Evolutionary conservation across 2,329 filamentous ascomycete species (phyloP).

Genomic region (Aureobasidium uvarum): DNA sequence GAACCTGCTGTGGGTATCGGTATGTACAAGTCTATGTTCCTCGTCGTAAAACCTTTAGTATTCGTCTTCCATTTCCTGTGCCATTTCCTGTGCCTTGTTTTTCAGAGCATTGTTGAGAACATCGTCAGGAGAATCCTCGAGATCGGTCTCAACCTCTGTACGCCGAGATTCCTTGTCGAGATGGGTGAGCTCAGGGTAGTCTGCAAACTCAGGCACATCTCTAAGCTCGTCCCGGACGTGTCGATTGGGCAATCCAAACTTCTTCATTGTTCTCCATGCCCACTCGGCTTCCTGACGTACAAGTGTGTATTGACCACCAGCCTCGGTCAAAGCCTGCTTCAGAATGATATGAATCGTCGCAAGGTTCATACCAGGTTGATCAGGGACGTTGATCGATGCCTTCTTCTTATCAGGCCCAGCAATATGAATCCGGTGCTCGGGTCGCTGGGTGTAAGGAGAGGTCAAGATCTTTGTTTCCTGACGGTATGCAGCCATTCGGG

Average conservation of each 20-base stretch:
- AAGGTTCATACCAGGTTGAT: conserved; percentile 1
- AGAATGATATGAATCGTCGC: conserved; percentile 20
- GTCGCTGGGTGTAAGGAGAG: not conserved
- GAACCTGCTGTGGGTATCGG: not conserved
- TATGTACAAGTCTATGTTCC: not conserved
- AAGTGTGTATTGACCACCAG: not conserved
- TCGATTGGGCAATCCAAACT: conserved; percentile 4
- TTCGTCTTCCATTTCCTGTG: not conserved
- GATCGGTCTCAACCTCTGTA: not conserved
- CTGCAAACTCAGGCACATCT: not conserved
- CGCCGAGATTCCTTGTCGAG: not conserved
- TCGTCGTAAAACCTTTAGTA: not conserved
- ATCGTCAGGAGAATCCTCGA: not conserved
- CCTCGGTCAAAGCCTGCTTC: conserved; percentile 1
- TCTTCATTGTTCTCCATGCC: conserved; percentile 10
- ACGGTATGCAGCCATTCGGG: conserved; percentile 11
- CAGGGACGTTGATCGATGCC: not conserved
- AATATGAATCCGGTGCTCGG: not conserved
- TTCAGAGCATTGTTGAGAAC: not conserved
- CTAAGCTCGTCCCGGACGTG: not conserved
- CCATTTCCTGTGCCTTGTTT: not conserved
- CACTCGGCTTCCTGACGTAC: not conserved
- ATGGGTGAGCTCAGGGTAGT: not conserved
- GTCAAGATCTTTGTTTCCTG: not conserved
- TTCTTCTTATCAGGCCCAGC: not conserved